These are phyloP conservation scores for Chloris gayana DNA, from an alignment of 176 grass and related monocot genomes.

Conservation along the genomic window DNA sequence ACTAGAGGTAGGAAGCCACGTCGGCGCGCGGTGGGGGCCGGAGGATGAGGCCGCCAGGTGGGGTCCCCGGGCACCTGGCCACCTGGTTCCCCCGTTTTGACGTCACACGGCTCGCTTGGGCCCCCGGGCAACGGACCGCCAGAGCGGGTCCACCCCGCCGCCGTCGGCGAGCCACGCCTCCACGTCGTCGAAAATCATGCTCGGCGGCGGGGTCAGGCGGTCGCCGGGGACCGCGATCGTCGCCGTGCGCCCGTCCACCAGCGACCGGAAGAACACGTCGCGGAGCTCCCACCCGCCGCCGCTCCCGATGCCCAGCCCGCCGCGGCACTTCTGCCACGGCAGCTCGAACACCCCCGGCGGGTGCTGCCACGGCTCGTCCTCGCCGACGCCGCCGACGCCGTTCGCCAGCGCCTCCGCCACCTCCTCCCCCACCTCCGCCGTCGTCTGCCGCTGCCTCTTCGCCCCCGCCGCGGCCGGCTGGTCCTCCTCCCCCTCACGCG, in stretches of 20 bases:
- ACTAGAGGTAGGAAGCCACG: not conserved
- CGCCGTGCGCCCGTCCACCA: conserved; percentile 50
- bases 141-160: conserved; percentile 74
- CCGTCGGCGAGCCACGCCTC: conserved; percentile 43
- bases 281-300: conserved; percentile 37
- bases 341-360: conserved; percentile 82
- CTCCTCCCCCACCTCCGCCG: not conserved
- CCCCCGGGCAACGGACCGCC: conserved; percentile 52
- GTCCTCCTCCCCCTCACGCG: conserved; percentile 38
- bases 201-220: conserved; percentile 37
- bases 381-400: not conserved
- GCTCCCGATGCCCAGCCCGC: conserved; percentile 31
- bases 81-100: not conserved
- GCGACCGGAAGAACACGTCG: conserved; percentile 82
- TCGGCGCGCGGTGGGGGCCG: not conserved
- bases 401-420: not conserved
- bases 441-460: not conserved
- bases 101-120: conserved; percentile 35
- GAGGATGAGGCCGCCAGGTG: not conserved
- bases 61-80: not conserved
- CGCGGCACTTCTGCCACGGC: conserved; percentile 50
- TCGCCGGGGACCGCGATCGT: conserved; percentile 56
- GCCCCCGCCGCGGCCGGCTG: not conserved
- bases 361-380: conserved; percentile 4
- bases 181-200: conserved; percentile 53